Percentiles rank a stretch among this genome's conserved stretches.
phyloP scores from a whole-genome alignment of 2,329 filamentous ascomycete genomes.

The Penicillium brevicompactum region DNA sequence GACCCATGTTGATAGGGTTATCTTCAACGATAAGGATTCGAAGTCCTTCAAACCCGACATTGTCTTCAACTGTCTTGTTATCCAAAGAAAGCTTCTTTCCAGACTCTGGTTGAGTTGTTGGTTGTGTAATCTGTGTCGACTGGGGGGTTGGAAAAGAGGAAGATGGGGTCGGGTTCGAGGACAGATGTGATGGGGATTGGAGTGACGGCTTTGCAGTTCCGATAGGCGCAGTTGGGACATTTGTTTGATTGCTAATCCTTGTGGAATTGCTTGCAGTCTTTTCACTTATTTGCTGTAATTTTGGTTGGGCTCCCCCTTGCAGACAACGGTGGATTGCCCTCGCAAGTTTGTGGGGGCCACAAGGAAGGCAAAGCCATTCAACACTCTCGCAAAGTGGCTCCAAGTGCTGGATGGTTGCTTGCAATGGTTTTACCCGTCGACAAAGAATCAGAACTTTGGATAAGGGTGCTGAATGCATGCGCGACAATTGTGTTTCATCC shows the following conservation, averaged over 20 bases:
- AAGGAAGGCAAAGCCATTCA: conserved; percentile 12
- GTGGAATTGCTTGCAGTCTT: neutral
- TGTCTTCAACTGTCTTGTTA: neutral
- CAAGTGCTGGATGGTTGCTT: neutral
- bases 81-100: neutral
- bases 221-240: neutral
- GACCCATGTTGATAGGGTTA: conserved; percentile 35
- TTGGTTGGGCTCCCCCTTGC: neutral
- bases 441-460: neutral
- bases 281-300: neutral
- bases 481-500: neutral
- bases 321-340: conserved; percentile 1
- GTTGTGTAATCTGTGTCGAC: neutral
- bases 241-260: neutral
- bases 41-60: conserved; percentile 4
- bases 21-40: conserved; percentile 35
- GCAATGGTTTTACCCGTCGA: neutral
- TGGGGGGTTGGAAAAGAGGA: no score
- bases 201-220: neutral
- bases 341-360: conserved; percentile 13
- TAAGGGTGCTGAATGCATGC: neutral
- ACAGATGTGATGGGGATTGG: no score
- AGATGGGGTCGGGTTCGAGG: no score
- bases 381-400: neutral
- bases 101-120: neutral